Conservation (phyloP, 2,329 filamentous ascomycete genomes). For the Delphinella strobiligena region DNA sequence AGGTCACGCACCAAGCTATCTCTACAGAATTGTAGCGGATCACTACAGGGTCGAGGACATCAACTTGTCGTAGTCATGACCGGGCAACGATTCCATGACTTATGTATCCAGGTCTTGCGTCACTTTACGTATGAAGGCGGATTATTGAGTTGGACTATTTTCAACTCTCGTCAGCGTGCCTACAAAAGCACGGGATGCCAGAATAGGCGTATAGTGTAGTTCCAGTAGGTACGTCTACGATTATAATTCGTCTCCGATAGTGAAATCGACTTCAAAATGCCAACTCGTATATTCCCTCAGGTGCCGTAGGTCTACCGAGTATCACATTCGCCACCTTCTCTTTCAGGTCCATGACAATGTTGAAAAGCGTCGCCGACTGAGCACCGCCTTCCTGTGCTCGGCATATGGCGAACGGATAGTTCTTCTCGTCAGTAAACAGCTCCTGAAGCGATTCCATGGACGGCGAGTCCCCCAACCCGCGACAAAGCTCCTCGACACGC, state of each 20-base stretch:
- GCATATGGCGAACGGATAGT: conserved; percentile 26
- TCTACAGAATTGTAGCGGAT: conserved; percentile 62
- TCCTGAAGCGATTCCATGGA: conserved; percentile 18
- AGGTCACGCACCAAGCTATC: conserved; percentile 56
- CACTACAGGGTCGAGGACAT: conserved; percentile 66
- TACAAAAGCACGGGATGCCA: no score
- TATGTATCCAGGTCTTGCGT: no score
- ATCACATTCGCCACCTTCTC: conserved; percentile 15
- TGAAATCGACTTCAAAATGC: conserved; percentile 7
- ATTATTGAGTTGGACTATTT: no score
- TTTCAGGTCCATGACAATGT: conserved; percentile 26
- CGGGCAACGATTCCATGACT: no score
- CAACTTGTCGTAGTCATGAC: conserved; percentile 28
- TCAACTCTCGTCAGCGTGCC: no score
- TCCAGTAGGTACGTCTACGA: no score
- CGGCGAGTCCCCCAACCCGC: conserved; percentile 13
- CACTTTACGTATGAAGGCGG: no score
- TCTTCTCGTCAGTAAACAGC: conserved; percentile 31
- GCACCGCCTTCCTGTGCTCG: conserved; percentile 15
- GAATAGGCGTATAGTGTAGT: no score
- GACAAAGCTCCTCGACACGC: conserved; percentile 24
- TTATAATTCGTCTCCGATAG: no score
- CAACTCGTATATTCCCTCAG: conserved; percentile 17
- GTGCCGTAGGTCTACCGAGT: conserved; percentile 20
- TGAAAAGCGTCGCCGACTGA: conserved; percentile 23